Evolutionary conservation across 768 basidiomycete species (phyloP).

Genomic region (Dacryopinax spathularia): DNA sequence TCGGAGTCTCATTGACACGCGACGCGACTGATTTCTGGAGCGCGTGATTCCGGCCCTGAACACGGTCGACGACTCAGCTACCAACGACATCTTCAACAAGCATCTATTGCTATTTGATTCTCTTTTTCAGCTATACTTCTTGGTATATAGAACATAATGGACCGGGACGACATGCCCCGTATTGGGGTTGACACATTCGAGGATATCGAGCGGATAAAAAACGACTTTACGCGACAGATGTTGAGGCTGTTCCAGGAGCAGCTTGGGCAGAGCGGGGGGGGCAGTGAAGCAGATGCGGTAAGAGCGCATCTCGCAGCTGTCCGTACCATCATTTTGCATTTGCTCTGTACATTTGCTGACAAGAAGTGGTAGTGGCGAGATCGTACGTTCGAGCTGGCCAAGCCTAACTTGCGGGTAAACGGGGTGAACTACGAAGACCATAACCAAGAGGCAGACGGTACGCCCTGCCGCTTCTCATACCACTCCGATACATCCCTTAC

Average conservation of each 20-base stretch:
- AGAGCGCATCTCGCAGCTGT: conserved; percentile 42
- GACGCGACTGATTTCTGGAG: background rate
- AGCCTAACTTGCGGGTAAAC: conserved; percentile 64
- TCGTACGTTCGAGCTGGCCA: conserved; percentile 43
- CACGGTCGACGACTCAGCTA: background rate
- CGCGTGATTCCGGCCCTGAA: conserved; percentile 1
- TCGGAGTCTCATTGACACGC: conserved; percentile 3
- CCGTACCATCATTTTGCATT: conserved; percentile 7
- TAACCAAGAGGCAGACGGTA: conserved; percentile 42
- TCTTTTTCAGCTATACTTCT: background rate
- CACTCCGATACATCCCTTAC: background rate
- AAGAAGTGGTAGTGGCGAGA: conserved; percentile 40
- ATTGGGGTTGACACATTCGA: conserved; percentile 42
- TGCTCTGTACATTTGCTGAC: background rate
- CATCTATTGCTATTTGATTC: background rate
- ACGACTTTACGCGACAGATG: conserved; percentile 37
- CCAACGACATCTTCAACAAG: background rate
- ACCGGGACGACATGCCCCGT: conserved; percentile 10
- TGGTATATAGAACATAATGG: background rate
- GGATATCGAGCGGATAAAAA: conserved; percentile 51
- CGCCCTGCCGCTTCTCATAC: conserved; percentile 3
- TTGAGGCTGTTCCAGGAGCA: conserved; percentile 34
- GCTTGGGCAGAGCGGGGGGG: conserved; percentile 28
- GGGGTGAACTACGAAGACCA: conserved; percentile 59
- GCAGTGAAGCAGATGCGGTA: conserved; percentile 34